Evolutionary conservation across 2,329 filamentous ascomycete genomes (phyloP).

Genomic region (Daldinia sp.): DNA sequence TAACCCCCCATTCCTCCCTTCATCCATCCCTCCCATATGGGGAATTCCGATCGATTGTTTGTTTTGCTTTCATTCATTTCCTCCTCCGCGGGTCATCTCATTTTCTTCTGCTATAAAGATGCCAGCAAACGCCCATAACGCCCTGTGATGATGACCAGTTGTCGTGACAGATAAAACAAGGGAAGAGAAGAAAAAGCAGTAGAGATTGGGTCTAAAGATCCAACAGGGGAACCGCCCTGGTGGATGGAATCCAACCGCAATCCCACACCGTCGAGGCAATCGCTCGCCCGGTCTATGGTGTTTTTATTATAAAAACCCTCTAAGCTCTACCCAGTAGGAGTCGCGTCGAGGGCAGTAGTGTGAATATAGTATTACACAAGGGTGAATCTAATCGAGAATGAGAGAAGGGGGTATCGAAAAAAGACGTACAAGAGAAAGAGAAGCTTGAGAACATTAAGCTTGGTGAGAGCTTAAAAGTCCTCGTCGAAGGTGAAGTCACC

Average conservation of each 20-base stretch:
- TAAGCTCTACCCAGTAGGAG: constrained; percentile 15
- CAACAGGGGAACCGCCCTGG: constrained; percentile 13
- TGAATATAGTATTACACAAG: constrained; percentile 30
- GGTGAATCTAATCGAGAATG: constrained; percentile 13
- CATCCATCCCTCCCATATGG: constrained; percentile 9
- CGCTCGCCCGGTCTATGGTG: constrained; percentile 38
- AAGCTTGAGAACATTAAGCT: neutral
- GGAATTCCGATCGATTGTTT: constrained; percentile 9
- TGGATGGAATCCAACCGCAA: constrained; percentile 25
- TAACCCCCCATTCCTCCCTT: constrained; percentile 10
- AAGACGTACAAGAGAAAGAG: constrained; percentile 16
- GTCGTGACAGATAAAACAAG: constrained; percentile 14
- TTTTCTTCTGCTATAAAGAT: neutral
- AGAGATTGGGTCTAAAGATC: constrained; percentile 12
- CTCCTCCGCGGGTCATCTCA: constrained; percentile 17
- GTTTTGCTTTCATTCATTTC: neutral
- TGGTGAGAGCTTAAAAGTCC: constrained; percentile 79
- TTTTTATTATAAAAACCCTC: constrained; percentile 13
- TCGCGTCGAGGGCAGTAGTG: constrained; percentile 1
- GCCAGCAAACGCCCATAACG: constrained; percentile 33
- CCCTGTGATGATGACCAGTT: constrained; percentile 27
- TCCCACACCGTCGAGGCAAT: constrained; percentile 30
- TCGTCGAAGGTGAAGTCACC: constrained; percentile 95
- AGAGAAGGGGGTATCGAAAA: constrained; percentile 46
- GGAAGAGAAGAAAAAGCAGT: constrained; percentile 1